phyloP scores from a whole-genome alignment of 371 early-diverging fungal genomes.

The Mortierella sp. region DNA sequence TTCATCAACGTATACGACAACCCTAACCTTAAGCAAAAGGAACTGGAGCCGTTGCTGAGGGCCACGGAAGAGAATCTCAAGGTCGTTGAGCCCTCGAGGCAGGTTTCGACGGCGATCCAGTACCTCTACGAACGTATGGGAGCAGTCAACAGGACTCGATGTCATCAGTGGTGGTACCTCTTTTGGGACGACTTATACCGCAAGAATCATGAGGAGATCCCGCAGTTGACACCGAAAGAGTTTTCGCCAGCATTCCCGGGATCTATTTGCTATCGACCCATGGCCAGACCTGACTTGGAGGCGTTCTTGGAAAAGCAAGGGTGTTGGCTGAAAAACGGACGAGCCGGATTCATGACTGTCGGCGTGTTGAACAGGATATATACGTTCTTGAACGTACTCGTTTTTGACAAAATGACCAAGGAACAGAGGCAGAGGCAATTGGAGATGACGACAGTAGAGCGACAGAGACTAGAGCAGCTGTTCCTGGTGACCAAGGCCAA shows the following conservation, averaged over 20 bases:
- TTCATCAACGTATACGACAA: conserved; percentile 67
- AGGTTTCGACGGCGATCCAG: conserved; percentile 61
- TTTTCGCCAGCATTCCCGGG: conserved; percentile 72
- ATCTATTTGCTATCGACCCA: conserved; percentile 70
- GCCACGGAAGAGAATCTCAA: conserved; percentile 64
- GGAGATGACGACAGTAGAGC: conserved; percentile 50
- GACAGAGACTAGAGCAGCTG: conserved; percentile 41
- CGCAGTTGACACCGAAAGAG: conserved; percentile 59
- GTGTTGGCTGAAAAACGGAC: conserved; percentile 62
- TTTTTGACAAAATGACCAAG: conserved; percentile 57
- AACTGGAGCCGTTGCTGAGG: conserved; percentile 61
- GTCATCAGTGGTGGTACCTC: conserved; percentile 71
- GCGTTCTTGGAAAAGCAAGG: conserved; percentile 65
- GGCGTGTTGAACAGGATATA: conserved; percentile 68
- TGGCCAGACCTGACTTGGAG: conserved; percentile 66
- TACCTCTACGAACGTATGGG: conserved; percentile 71
- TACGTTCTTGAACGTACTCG: conserved; percentile 59
- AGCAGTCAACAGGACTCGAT: conserved; percentile 53
- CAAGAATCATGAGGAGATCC: conserved; percentile 63
- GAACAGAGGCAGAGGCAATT: conserved; percentile 44
- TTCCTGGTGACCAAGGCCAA: conserved; percentile 52
- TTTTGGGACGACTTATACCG: conserved; percentile 78
- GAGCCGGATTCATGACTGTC: conserved; percentile 62
- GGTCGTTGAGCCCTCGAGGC: conserved; percentile 57
- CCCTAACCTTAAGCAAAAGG: conserved; percentile 57